Evolutionary conservation across 176 grass and related monocot species (phyloP).

Genomic region (Carex scoparia): DNA sequence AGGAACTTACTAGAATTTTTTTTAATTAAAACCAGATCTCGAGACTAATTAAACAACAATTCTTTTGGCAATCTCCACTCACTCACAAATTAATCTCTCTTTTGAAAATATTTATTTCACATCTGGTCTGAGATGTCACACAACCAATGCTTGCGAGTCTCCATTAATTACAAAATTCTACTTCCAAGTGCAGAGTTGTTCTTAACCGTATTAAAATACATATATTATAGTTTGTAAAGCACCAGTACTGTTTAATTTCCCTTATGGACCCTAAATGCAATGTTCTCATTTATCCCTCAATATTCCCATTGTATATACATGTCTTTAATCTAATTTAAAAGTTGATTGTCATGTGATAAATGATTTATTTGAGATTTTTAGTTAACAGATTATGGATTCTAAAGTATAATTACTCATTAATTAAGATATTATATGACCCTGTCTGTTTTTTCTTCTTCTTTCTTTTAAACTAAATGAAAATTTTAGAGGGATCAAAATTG

Average conservation of each 20-base stretch:
- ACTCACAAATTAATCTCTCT: slow-evolving; percentile 1
- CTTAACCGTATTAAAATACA: not conserved
- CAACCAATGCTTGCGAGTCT: slow-evolving; percentile 1
- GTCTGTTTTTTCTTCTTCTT: not conserved
- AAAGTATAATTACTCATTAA: not conserved
- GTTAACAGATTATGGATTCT: not conserved
- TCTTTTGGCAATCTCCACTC: not conserved
- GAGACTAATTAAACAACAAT: not conserved
- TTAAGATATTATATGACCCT: too few relatives aligned
- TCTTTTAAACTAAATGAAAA: not conserved
- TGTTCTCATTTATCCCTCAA: not conserved
- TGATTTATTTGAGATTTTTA: not conserved
- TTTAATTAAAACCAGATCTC: slow-evolving; percentile 15
- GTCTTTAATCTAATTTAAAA: not conserved
- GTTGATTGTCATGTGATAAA: not conserved
- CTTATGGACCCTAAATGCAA: not conserved
- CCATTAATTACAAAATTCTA: not conserved
- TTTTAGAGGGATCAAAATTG: not conserved
- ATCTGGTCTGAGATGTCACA: not conserved
- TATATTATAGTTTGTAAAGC: not conserved
- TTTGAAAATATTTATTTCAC: not conserved
- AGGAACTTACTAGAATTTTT: not conserved
- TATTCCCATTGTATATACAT: not conserved
- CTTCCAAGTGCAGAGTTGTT: not conserved
- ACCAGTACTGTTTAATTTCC: not conserved